Evolutionary conservation across 768 basidiomycete genomes (phyloP), one percentile per base, ranked within the genome.

Genomic region (Termitomyces sp.): DNA sequence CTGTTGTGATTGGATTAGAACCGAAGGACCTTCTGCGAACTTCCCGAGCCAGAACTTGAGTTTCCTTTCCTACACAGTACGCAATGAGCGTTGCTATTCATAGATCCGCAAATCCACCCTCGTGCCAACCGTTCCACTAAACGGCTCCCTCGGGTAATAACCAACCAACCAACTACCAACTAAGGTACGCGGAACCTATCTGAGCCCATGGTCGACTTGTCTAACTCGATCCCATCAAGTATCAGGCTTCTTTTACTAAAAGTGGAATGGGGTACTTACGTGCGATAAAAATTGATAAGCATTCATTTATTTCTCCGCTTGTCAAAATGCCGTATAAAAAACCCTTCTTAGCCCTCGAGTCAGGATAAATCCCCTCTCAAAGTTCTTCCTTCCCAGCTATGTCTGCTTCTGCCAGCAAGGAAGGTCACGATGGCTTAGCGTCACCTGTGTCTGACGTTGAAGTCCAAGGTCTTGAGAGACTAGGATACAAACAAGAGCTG

Each of bases 401-500:
- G 54, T 52, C 49, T 23, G 14, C 31, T 35, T 56, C 44, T 29
- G 27, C 41, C 7, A 25, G 31, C 6, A 52, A 54, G 35, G 42
- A 53, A 27, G 51, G 47, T n/a, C n/a, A n/a, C n/a, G n/a, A n/a
- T 23, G 45, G 23, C 29, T 23, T 23, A 34, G 11, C 17, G 27
- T 9, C 17, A 37, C 21, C 16, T 8, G 5, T 23, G 34, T 8
- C 38, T 31, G 29, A 54, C 34, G 4, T 53, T 14, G 62, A 57
- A 16, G 70, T 64, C 25, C 65, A 74, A 54, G 75, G 72, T 29
- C 64, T 82, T n/a, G 70, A 82, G 65, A 75, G 77, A 56, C 69
- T 85, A 48, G 83, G 83, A 1, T 85, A 85, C 66, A 71, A 73
- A 49, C 81, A 84, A 58, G 82, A 84, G 62, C 72, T 85, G 68